Percentiles rank a stretch among this genome's conserved stretches.
Conservation (phyloP, 805 yeast genomes). For the Nakazawaea wyomingensis region DNA sequence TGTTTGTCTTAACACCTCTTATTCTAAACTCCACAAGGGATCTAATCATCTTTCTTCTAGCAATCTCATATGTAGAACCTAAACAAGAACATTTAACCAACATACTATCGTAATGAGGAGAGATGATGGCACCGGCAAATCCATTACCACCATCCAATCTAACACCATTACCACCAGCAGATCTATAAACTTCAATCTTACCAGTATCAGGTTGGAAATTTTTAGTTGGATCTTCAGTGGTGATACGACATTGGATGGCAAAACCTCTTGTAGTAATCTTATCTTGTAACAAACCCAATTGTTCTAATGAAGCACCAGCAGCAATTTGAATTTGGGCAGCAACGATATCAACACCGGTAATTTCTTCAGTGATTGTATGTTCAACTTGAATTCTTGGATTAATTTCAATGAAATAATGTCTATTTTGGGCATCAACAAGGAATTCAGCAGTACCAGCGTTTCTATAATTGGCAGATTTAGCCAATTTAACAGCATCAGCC, state of each 20-base stretch:
- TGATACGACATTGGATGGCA: constrained; percentile 98
- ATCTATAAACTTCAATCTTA: constrained; percentile 94
- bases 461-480: constrained; percentile 81
- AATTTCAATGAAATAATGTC: constrained; percentile 97
- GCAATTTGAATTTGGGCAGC: constrained; percentile 99
- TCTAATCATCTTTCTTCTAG: constrained; percentile 96
- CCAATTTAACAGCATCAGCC: constrained; percentile 91
- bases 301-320: constrained; percentile 92
- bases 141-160: constrained; percentile 99
- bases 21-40: constrained; percentile 96
- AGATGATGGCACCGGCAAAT: constrained; percentile 91
- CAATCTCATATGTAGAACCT: constrained; percentile 95
- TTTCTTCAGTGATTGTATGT: constrained; percentile 98
- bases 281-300: constrained; percentile 90
- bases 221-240: constrained; percentile 96
- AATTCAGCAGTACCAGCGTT: constrained; percentile 99
- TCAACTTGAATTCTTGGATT: constrained; percentile 98
- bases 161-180: constrained; percentile 99
- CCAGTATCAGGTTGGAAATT: constrained; percentile 99
- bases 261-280: constrained; percentile 94
- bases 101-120: constrained; percentile 98
- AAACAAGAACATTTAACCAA: constrained; percentile 95
- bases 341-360: constrained; percentile 95
- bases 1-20: constrained; percentile 98
- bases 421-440: constrained; percentile 84